Base-by-base conservation (phyloP, 352 stramenopile genomes). In the Globisporangium carolinianum region DNA sequence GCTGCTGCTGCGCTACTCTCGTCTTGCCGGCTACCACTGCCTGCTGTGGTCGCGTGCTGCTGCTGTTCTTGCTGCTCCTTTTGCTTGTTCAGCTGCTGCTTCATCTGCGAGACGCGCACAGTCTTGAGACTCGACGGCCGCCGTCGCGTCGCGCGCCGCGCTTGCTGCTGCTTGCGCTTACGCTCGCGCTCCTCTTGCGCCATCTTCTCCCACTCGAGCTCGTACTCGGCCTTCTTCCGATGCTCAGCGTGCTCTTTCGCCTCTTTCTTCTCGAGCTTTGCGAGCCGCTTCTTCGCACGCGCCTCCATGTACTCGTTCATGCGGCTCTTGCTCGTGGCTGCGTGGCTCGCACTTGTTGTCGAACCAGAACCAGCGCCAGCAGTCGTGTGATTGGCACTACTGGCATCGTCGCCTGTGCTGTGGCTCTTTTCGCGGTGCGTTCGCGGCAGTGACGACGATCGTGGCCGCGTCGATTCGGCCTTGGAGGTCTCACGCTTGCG, bases 251-350 rank as follows among this genome's bases (percentile, higher is more conserved):
- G 62, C 51, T 89, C 79, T 50, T 87, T 79, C 55, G 88, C 69
- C 52, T 86, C 71, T 11, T 89, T 86, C 46, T 80, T 86, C 51
- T 87, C 82, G 17, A 88, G 61, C 55, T 93, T 95, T 48, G 89
- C 80, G 32, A 83, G 76, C 11, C 82, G 83, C 53, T 91, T 93
- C 52, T 69, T 83, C 9, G 81, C 79, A 2, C 85, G 85, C 37
- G 69, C 76, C 48, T 95, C 83, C 85, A 95, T 95, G 65, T 95
- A 95, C 54, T 89, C 75, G 53, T 95, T 95, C 85, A 95, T 95
- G 32, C 85, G 83, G 51, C 75, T 91, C 61, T 86, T 86, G 37
- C 73, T 86, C 11, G 66, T 68, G 24, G 24, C 24, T 32, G 24
- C 24, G 10, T 58, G 64, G 3, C 52, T 49, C 17, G 18, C 39